Evolutionary conservation across 306 rosid genomes (phyloP).

Genomic region (Sicyos edulis): DNA sequence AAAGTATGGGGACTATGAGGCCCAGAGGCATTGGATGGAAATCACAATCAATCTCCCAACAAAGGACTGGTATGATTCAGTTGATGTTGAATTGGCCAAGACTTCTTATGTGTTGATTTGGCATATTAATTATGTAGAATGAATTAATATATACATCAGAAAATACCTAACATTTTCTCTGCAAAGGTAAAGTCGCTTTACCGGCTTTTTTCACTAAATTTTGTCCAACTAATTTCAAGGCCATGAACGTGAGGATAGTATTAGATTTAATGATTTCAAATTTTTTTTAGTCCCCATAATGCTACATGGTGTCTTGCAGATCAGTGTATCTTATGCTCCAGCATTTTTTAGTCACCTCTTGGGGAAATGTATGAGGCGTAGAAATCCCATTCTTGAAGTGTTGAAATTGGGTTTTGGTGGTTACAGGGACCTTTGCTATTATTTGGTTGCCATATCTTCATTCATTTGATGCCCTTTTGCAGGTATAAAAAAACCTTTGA

Average conservation of each 20-base stretch:
- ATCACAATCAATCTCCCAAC: constrained; percentile 64
- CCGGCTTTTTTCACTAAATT: too few relatives aligned
- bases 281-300: background rate
- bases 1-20: constrained; percentile 79
- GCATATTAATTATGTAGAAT: too few relatives aligned
- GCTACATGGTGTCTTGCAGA: constrained; percentile 41
- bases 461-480: constrained; percentile 53
- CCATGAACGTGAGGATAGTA: too few relatives aligned
- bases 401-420: constrained; percentile 66
- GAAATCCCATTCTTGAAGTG: constrained; percentile 59
- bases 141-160: too few relatives aligned
- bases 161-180: too few relatives aligned
- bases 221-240: too few relatives aligned
- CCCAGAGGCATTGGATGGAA: constrained; percentile 99
- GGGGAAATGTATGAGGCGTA: constrained; percentile 65
- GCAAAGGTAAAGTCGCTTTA: too few relatives aligned
- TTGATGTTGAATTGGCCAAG: too few relatives aligned
- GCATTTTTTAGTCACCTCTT: constrained; percentile 87
- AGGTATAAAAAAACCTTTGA: constrained; percentile 34
- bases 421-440: constrained; percentile 60
- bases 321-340: constrained; percentile 86
- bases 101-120: too few relatives aligned
- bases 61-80: too few relatives aligned
- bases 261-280: background rate
- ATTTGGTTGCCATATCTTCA: constrained; percentile 89